These are phyloP conservation scores for Petunia axillaris DNA, from an alignment of 257 asterid genomes.

Conservation along the genomic window DNA sequence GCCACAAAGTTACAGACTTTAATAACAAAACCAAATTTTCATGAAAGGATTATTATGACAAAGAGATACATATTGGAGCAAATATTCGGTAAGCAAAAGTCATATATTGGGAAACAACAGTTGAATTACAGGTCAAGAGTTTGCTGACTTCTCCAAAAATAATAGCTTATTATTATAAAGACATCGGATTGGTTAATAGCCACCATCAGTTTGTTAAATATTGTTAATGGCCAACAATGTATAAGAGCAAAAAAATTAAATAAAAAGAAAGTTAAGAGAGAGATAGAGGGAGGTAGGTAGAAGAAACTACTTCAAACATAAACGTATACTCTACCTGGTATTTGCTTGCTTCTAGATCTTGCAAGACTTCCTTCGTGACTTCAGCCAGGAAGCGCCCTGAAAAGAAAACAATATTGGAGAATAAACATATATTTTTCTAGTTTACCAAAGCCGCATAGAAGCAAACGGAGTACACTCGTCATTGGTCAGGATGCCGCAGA, in stretches of 20 bases:
- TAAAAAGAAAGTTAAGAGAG: neutral
- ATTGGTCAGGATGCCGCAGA: neutral
- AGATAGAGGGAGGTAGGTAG: neutral
- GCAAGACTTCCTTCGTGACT: constrained; percentile 81
- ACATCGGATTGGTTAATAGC: neutral
- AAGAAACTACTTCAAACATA: constrained; percentile 24
- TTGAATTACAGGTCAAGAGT: neutral
- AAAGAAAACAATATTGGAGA: constrained; percentile 22
- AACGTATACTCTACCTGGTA: constrained; percentile 61
- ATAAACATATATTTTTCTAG: neutral
- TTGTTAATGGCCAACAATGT: neutral
- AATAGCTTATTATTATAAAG: neutral
- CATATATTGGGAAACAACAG: constrained; percentile 11
- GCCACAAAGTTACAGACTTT: constrained; percentile 14
- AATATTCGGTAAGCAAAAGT: neutral
- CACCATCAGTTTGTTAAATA: neutral
- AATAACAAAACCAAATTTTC: constrained; percentile 18
- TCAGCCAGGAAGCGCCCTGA: constrained; percentile 93
- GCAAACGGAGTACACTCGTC: neutral
- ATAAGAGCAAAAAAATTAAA: neutral
- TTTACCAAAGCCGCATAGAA: neutral
- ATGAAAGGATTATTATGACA: neutral
- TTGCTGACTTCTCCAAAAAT: neutral
- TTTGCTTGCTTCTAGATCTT: constrained; percentile 90
- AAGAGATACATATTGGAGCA: constrained; percentile 7